These are phyloP conservation scores for Agaricus blazei DNA, from an alignment of 768 basidiomycete species.

Conservation along the genomic window DNA sequence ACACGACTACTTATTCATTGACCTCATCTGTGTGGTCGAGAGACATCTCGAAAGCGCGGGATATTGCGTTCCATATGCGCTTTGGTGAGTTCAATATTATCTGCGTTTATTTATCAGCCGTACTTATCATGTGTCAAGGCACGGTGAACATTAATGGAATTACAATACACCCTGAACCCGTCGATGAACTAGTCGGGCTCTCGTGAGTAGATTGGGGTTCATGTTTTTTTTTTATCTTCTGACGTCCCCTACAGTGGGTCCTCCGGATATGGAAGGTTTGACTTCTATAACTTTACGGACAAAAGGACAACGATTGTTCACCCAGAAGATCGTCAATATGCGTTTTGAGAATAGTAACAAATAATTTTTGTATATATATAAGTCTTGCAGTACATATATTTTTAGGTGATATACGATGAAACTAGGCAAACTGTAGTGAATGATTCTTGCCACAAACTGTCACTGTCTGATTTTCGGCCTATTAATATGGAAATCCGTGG, in stretches of 20 bases:
- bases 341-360: too few species aligned
- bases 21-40: slow-evolving; percentile 47
- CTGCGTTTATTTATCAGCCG: not conserved
- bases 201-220: slow-evolving; percentile 30
- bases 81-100: slow-evolving; percentile 28
- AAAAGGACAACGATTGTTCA: slow-evolving; percentile 37
- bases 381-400: too few species aligned
- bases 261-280: slow-evolving; percentile 50
- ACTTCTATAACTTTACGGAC: slow-evolving; percentile 46
- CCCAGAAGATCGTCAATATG: slow-evolving; percentile 24
- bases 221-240: not conserved
- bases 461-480: too few species aligned
- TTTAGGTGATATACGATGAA: too few species aligned
- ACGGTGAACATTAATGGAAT: slow-evolving; percentile 51
- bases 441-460: too few species aligned
- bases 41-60: slow-evolving; percentile 36
- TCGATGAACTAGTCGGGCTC: slow-evolving; percentile 34
- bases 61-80: slow-evolving; percentile 42
- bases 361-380: too few species aligned
- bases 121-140: slow-evolving; percentile 25
- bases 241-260: slow-evolving; percentile 25
- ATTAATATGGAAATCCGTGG: too few species aligned
- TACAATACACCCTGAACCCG: slow-evolving; percentile 40
- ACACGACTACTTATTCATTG: slow-evolving; percentile 48
- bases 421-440: too few species aligned